These are phyloP conservation scores for Boletus smithii DNA, from an alignment of 1,284 basidiomycete species.

Conservation along the genomic window DNA sequence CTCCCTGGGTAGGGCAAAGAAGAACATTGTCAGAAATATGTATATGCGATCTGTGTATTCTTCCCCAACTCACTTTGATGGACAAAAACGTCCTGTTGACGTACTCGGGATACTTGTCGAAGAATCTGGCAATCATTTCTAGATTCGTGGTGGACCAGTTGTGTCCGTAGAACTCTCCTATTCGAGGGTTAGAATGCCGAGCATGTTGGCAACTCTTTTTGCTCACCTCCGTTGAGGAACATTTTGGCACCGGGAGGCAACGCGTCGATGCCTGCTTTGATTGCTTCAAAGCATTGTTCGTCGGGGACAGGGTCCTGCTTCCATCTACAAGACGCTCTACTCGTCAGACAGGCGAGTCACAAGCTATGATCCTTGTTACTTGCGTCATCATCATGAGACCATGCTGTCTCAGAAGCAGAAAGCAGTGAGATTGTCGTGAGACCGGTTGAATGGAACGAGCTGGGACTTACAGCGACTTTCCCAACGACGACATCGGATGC, in stretches of 20 bases:
- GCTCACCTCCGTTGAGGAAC: constrained; percentile 46
- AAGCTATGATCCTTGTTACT: background rate
- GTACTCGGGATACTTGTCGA: constrained; percentile 51
- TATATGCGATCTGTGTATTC: no score
- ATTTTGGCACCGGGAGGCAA: constrained; percentile 47
- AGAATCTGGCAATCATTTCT: constrained; percentile 43
- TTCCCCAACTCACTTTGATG: constrained; percentile 31
- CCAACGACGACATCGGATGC: constrained; percentile 29
- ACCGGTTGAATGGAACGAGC: background rate
- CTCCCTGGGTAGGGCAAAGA: constrained; percentile 31
- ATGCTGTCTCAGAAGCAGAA: constrained; percentile 15
- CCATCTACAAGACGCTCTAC: constrained; percentile 11
- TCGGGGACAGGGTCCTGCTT: constrained; percentile 37
- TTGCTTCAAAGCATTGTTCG: constrained; percentile 55
- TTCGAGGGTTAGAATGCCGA: background rate
- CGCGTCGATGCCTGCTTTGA: constrained; percentile 60
- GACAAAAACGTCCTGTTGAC: constrained; percentile 47
- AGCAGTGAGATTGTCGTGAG: background rate
- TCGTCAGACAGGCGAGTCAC: background rate
- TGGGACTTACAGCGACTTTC: constrained; percentile 36
- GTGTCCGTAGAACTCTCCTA: constrained; percentile 34
- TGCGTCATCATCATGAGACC: constrained; percentile 31
- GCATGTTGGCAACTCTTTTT: background rate
- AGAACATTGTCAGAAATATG: background rate
- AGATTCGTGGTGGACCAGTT: constrained; percentile 37